Conservation (phyloP, 441 rosid genomes). For the Adansonia grandidieri region DNA sequence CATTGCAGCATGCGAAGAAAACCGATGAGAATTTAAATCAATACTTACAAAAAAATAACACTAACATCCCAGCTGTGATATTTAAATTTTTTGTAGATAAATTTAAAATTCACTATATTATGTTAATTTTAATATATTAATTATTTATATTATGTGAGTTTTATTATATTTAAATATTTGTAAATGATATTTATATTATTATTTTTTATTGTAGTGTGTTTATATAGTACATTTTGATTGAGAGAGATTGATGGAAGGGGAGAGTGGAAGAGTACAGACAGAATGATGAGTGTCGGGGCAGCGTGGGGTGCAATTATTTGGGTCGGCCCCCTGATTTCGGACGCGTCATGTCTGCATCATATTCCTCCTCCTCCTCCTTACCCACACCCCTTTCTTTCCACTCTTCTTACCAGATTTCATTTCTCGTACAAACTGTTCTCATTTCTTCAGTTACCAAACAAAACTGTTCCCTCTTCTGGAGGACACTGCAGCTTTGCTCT, state of each 20-base stretch:
- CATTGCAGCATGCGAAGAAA: background rate
- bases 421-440: conserved; percentile 29
- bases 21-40: background rate
- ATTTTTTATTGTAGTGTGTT: no score
- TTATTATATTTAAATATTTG: no score
- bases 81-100: no score
- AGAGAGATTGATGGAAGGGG: conserved; percentile 12
- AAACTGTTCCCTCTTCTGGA: conserved; percentile 16
- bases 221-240: background rate
- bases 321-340: conserved; percentile 63
- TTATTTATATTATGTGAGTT: no score
- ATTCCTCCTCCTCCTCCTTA: conserved; percentile 61
- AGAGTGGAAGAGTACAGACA: conserved; percentile 39
- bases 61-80: no score
- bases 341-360: conserved; percentile 65
- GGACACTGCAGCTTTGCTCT: background rate
- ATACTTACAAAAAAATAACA: no score
- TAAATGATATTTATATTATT: no score
- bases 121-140: no score
- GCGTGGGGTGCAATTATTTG: conserved; percentile 67
- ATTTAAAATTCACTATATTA: no score
- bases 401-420: background rate
- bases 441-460: conserved; percentile 17
- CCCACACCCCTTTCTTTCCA: conserved; percentile 35
- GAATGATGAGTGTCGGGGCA: conserved; percentile 56